Percentiles rank a stretch among this genome's conserved stretches.
Evolutionary conservation across 495 filamentous ascomycete genomes (phyloP).

Genomic region (Daldinia bambusicola): DNA sequence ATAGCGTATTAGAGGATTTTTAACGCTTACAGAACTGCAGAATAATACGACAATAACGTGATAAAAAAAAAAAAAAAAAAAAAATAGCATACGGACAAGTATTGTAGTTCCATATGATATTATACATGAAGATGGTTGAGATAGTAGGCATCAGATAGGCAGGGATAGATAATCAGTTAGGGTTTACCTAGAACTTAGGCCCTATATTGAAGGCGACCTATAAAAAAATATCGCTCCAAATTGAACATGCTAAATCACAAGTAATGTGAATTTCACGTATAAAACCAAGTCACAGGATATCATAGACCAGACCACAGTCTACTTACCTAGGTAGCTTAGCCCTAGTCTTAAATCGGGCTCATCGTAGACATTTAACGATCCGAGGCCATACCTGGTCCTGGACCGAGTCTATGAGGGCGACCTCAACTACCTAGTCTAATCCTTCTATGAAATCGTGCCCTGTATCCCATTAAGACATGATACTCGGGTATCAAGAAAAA

Average conservation of each 20-base stretch:
- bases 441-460: not conserved
- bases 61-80: too few relatives aligned
- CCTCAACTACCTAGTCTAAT: constrained; percentile 17
- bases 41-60: too few relatives aligned
- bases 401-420: constrained; percentile 21
- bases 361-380: constrained; percentile 16
- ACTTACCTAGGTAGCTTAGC: constrained; percentile 27
- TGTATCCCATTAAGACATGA: not conserved
- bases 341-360: constrained; percentile 19
- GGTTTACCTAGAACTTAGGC: too few relatives aligned
- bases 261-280: not conserved
- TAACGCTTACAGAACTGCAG: too few relatives aligned
- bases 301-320: constrained; percentile 15
- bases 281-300: not conserved
- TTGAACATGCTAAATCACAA: not conserved
- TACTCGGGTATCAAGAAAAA: not conserved
- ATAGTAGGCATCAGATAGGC: too few relatives aligned
- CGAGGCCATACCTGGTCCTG: not conserved
- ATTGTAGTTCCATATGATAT: too few relatives aligned
- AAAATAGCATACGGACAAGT: too few relatives aligned
- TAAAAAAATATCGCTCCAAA: not conserved
- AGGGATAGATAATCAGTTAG: too few relatives aligned
- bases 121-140: too few relatives aligned
- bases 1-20: too few relatives aligned
- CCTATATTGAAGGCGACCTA: not conserved